phyloP scores from a whole-genome alignment of 495 filamentous ascomycete species.

The Penicillium argentinense region DNA sequence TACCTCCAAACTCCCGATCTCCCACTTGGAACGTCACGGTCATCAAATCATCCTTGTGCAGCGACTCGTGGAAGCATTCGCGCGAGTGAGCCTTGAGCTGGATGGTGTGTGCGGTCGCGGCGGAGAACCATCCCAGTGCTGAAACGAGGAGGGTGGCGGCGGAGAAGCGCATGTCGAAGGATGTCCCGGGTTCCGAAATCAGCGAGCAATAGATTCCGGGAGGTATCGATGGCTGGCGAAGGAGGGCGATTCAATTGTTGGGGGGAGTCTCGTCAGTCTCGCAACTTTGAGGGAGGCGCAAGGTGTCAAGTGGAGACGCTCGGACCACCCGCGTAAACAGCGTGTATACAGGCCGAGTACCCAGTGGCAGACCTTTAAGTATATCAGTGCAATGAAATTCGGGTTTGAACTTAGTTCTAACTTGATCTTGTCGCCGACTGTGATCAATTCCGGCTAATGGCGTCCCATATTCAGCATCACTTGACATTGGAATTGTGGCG shows the following conservation, averaged over 20 bases:
- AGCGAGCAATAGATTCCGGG: neutral
- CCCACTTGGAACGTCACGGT: conserved; percentile 98
- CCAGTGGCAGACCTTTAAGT: too few species aligned
- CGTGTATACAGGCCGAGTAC: too few species aligned
- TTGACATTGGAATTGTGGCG: too few species aligned
- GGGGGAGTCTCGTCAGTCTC: conserved; percentile 4
- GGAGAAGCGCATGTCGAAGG: conserved; percentile 54
- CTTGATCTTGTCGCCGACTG: too few species aligned
- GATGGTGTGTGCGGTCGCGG: conserved; percentile 85
- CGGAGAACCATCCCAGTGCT: conserved; percentile 61
- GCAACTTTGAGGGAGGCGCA: conserved; percentile 29
- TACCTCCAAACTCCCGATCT: conserved; percentile 91
- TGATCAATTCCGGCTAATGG: too few species aligned
- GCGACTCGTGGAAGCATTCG: conserved; percentile 95
- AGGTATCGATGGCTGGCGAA: too few species aligned
- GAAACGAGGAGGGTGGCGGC: conserved; percentile 56
- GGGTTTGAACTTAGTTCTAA: too few species aligned
- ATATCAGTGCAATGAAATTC: too few species aligned
- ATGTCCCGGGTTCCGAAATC: conserved; percentile 1
- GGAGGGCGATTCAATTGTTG: too few species aligned
- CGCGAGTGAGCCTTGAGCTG: conserved; percentile 84
- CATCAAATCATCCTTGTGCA: conserved; percentile 95
- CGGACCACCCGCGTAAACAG: conserved; percentile 38
- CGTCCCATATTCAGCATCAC: too few species aligned
- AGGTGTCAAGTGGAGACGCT: conserved; percentile 46